Evolutionary conservation across 2,329 filamentous ascomycete genomes (phyloP).

Genomic region (Hymenoscyphus occultus): DNA sequence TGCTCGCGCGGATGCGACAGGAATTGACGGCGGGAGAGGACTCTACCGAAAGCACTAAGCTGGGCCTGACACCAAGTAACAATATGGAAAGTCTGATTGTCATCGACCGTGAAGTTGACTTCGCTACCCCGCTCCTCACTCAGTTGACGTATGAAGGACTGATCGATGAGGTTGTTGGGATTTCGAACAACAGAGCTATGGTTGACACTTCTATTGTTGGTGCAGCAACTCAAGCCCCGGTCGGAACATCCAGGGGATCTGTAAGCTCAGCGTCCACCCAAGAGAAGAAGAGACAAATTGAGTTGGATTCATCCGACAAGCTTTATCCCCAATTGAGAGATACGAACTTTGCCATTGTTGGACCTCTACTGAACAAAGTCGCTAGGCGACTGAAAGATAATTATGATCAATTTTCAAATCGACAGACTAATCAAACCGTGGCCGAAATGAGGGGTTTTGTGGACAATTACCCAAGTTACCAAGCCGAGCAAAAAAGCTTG

Average conservation of each 20-base stretch:
- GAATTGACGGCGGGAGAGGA: conserved; percentile 81
- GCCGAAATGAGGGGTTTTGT: conserved; percentile 93
- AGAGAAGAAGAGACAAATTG: conserved; percentile 80
- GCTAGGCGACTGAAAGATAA: conserved; percentile 82
- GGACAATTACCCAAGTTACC: conserved; percentile 85
- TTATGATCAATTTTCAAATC: conserved; percentile 63
- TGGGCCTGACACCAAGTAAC: conserved; percentile 78
- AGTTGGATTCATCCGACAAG: conserved; percentile 84
- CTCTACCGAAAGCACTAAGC: conserved; percentile 55
- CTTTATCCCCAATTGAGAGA: conserved; percentile 86
- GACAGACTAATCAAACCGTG: conserved; percentile 82
- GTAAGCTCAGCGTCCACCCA: conserved; percentile 55
- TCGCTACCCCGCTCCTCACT: conserved; percentile 85
- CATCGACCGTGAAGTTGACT: conserved; percentile 92
- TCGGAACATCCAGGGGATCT: conserved; percentile 50
- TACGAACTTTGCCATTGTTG: conserved; percentile 93
- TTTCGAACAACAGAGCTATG: conserved; percentile 89
- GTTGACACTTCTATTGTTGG: conserved; percentile 89
- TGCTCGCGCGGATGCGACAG: conserved; percentile 86
- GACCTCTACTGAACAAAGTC: conserved; percentile 82
- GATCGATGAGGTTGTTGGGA: conserved; percentile 89
- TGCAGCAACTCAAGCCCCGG: conserved; percentile 56
- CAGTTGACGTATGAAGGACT: conserved; percentile 96
- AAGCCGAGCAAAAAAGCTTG: conserved; percentile 89
- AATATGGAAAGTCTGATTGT: conserved; percentile 89